A percentile compares a stretch with the other conserved stretches of the same genome.
Evolutionary conservation across 1,284 basidiomycete genomes (phyloP).

Genomic region (Ganoderma meredithae): DNA sequence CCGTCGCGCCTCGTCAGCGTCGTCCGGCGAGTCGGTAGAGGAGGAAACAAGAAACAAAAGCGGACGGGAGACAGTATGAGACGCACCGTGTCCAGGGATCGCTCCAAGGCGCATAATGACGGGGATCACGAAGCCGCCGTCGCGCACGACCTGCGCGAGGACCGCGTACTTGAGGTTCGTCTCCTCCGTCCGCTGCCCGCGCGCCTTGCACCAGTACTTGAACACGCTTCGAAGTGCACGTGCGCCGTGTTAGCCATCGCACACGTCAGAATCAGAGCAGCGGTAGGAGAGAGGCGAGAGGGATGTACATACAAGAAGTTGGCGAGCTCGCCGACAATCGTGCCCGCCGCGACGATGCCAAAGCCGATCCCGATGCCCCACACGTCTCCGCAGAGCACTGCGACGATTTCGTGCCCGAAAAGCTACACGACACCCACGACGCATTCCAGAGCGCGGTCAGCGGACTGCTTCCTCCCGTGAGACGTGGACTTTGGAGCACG

Average conservation of each 20-base stretch:
- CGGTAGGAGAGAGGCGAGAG: neutral
- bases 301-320: constrained; percentile 63
- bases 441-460: neutral
- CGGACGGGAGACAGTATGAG: neutral
- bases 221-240: constrained; percentile 55
- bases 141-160: constrained; percentile 76
- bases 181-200: constrained; percentile 76
- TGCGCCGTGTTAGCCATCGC: constrained; percentile 35
- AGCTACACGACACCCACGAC: constrained; percentile 46
- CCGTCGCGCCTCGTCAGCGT: neutral
- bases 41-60: too few relatives aligned
- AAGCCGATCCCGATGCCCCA: constrained; percentile 77
- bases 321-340: constrained; percentile 70
- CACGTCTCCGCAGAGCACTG: constrained; percentile 74
- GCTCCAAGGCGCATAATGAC: constrained; percentile 77
- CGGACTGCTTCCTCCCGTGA: neutral
- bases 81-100: constrained; percentile 79
- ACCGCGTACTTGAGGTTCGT: constrained; percentile 78
- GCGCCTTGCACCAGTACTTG: constrained; percentile 65
- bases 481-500: constrained; percentile 10
- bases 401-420: constrained; percentile 81
- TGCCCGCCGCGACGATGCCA: constrained; percentile 70
- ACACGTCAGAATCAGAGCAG: too few relatives aligned
- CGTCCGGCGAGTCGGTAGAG: too few relatives aligned
- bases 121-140: constrained; percentile 82